Percentiles rank a stretch among this genome's conserved stretches.
Evolutionary conservation across 768 basidiomycete genomes (phyloP).

Genomic region (Hemileccinum impolitum): DNA sequence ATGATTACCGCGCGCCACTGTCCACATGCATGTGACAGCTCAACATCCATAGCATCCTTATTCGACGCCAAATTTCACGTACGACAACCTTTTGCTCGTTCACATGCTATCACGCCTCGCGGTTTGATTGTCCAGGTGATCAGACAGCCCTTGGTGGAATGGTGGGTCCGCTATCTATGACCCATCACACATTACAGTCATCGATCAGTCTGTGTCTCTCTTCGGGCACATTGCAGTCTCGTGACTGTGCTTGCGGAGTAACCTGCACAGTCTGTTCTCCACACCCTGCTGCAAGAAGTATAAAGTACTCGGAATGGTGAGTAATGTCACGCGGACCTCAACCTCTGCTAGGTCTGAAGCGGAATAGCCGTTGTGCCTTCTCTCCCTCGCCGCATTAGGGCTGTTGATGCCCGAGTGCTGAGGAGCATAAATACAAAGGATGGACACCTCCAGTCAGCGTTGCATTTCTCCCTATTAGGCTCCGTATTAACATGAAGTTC

Average conservation of each 20-base stretch:
- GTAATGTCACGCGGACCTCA: too few species aligned
- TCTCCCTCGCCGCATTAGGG: too few species aligned
- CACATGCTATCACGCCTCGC: background rate
- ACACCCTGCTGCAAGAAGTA: background rate
- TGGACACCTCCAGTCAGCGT: background rate
- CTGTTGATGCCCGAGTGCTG: too few species aligned
- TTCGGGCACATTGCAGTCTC: background rate
- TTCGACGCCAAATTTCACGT: conserved; percentile 4
- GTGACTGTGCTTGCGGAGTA: background rate
- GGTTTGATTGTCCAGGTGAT: background rate
- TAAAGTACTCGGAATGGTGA: too few species aligned
- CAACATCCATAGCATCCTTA: background rate
- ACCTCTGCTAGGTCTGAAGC: too few species aligned
- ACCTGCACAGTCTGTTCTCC: background rate
- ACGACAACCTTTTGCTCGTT: background rate
- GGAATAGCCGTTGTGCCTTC: too few species aligned
- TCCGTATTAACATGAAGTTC: conserved; percentile 15
- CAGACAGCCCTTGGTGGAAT: background rate
- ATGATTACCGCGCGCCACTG: too few species aligned
- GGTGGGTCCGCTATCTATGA: background rate
- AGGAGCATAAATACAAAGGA: conserved; percentile 15
- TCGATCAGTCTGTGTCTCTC: background rate
- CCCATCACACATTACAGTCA: background rate
- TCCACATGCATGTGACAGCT: too few species aligned
- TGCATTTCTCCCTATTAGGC: background rate